phyloP scores from a whole-genome alignment of 805 yeast species.

The Kodamaea kakaduensis region DNA sequence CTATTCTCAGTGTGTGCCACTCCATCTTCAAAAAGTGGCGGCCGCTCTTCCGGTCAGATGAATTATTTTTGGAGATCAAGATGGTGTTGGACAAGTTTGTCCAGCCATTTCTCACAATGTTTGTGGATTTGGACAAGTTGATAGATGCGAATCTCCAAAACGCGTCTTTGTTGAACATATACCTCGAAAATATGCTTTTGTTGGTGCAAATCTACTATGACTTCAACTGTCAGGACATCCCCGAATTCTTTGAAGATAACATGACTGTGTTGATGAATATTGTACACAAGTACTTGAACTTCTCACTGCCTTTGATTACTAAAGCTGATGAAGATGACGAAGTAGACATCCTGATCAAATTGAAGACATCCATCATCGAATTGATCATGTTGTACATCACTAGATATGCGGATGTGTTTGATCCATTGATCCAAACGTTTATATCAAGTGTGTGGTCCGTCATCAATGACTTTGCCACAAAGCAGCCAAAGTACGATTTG shows the following conservation, averaged over 20 bases:
- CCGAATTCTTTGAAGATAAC: slow-evolving; percentile 96
- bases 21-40: slow-evolving; percentile 97
- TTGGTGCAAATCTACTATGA: slow-evolving; percentile 84
- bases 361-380: slow-evolving; percentile 81
- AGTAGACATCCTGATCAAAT: slow-evolving; percentile 62
- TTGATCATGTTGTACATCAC: slow-evolving; percentile 80
- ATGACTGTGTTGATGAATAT: slow-evolving; percentile 71
- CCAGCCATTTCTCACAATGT: slow-evolving; percentile 68
- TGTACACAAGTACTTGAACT: slow-evolving; percentile 74
- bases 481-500: slow-evolving; percentile 77
- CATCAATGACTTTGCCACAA: slow-evolving; percentile 55
- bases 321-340: slow-evolving; percentile 63
- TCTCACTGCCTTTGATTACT: slow-evolving; percentile 50
- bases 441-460: slow-evolving; percentile 81
- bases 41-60: slow-evolving; percentile 89
- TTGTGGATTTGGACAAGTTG: slow-evolving; percentile 61
- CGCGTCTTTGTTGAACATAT: slow-evolving; percentile 47
- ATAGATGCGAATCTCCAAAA: slow-evolving; percentile 44
- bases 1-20: slow-evolving; percentile 88
- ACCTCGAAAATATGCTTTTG: slow-evolving; percentile 67
- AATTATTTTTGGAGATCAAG: slow-evolving; percentile 78
- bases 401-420: slow-evolving; percentile 89
- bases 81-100: slow-evolving; percentile 82
- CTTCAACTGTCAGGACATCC: slow-evolving; percentile 95
- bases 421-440: slow-evolving; percentile 68